phyloP scores from a whole-genome alignment of 306 rosid species.

The Castanea mollissima region DNA sequence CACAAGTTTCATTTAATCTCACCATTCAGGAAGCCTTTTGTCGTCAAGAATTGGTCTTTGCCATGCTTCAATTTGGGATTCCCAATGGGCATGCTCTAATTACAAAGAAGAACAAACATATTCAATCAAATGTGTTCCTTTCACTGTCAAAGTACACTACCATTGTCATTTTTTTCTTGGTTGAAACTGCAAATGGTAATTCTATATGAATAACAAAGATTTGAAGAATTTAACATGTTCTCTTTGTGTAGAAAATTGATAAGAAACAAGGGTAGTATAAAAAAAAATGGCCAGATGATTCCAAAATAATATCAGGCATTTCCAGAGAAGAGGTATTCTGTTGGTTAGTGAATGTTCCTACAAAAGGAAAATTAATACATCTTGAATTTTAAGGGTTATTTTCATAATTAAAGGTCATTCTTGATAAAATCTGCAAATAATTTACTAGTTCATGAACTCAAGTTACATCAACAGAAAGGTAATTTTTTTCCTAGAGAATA shows the following conservation, averaged over 20 bases:
- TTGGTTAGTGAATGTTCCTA: neutral
- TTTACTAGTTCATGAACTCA: neutral
- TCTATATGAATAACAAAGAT: neutral
- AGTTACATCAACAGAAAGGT: neutral
- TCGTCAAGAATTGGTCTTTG: conserved; percentile 90
- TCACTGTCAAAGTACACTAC: conserved; percentile 6
- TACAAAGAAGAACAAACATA: neutral
- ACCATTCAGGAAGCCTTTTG: conserved; percentile 95
- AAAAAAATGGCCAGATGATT: neutral
- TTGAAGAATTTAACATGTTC: neutral
- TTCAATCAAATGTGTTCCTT: neutral
- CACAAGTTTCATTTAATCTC: conserved; percentile 30
- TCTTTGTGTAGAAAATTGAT: too few species aligned
- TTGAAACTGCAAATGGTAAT: neutral
- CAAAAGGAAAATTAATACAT: neutral
- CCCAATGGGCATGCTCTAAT: conserved; percentile 75
- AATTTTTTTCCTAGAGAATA: neutral
- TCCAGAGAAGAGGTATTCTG: neutral
- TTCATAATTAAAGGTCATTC: neutral
- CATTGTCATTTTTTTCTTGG: neutral
- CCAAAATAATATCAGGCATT: neutral
- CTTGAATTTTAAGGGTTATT: neutral
- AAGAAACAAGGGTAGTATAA: neutral
- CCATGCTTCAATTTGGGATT: conserved; percentile 88
- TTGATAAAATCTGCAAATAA: neutral